Percentiles rank a stretch among this genome's conserved stretches.
These are phyloP conservation scores for Leccinum obscurum DNA, from an alignment of 768 basidiomycete species.

Conservation along the genomic window DNA sequence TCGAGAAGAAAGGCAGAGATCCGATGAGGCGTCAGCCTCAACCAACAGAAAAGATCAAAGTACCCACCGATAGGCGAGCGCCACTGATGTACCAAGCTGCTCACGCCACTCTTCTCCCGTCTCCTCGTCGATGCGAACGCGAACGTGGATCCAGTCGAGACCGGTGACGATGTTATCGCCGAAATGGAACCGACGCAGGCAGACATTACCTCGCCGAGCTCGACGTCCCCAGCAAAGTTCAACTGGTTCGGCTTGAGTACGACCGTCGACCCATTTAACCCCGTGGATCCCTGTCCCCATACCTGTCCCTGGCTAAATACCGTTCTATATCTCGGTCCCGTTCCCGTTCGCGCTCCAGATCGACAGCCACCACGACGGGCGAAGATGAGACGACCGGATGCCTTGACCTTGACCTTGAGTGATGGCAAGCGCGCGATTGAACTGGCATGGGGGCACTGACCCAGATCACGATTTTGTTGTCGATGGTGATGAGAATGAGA, in stretches of 20 bases:
- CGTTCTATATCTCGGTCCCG: too few species aligned
- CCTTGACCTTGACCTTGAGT: not conserved
- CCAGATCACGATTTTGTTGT: not conserved
- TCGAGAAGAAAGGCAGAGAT: too few species aligned
- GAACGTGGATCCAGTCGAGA: too few species aligned
- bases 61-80: too few species aligned
- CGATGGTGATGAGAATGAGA: too few species aligned
- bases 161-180: too few species aligned
- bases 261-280: conserved; percentile 1
- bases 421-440: not conserved
- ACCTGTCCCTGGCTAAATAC: not conserved
- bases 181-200: conserved; percentile 6
- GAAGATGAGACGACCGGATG: not conserved
- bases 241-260: conserved; percentile 28
- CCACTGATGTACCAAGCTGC: too few species aligned
- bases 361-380: not conserved
- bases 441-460: not conserved
- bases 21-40: too few species aligned
- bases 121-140: too few species aligned
- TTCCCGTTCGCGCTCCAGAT: not conserved
- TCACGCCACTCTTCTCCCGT: too few species aligned
- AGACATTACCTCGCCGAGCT: conserved; percentile 27
- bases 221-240: conserved; percentile 21
- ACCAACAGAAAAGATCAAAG: too few species aligned
- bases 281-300: not conserved